Percentiles rank a stretch among this genome's conserved stretches.
phyloP scores from a whole-genome alignment of 176 grass and related monocot species.

The Lolium rigidum region DNA sequence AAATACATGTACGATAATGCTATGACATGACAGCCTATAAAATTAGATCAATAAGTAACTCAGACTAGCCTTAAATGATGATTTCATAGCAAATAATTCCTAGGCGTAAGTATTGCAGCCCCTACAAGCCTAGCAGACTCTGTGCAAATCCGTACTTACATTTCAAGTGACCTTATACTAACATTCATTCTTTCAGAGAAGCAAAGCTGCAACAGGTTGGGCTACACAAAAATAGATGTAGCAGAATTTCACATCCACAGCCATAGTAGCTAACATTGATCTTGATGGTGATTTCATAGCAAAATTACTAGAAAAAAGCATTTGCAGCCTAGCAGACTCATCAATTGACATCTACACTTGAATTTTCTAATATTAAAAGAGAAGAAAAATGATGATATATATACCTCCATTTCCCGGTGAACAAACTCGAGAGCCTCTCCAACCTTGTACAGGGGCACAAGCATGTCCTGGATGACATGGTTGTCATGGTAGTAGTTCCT shows the following conservation, averaged over 20 bases:
- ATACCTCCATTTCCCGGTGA: slow-evolving; percentile 92
- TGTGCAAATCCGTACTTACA: background rate
- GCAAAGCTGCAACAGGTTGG: too few relatives aligned
- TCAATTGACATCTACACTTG: too few relatives aligned
- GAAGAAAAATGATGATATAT: background rate
- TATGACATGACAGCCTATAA: too few relatives aligned
- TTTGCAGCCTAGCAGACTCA: too few relatives aligned
- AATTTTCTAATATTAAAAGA: background rate
- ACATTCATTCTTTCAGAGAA: too few relatives aligned
- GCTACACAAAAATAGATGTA: too few relatives aligned
- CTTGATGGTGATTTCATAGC: too few relatives aligned
- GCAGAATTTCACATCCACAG: too few relatives aligned
- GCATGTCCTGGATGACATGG: slow-evolving; percentile 95
- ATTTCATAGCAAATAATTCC: background rate
- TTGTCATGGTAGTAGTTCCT: slow-evolving; percentile 97
- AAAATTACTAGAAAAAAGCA: too few relatives aligned
- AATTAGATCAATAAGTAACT: background rate
- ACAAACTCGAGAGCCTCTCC: slow-evolving; percentile 88
- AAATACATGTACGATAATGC: too few relatives aligned
- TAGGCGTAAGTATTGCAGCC: background rate
- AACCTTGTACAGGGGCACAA: slow-evolving; percentile 92
- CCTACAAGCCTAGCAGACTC: background rate
- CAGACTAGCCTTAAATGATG: background rate
- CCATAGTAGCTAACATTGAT: too few relatives aligned
- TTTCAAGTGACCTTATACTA: background rate